Conservation (phyloP, 495 filamentous ascomycete genomes). For the Aspergillus baeticus region DNA sequence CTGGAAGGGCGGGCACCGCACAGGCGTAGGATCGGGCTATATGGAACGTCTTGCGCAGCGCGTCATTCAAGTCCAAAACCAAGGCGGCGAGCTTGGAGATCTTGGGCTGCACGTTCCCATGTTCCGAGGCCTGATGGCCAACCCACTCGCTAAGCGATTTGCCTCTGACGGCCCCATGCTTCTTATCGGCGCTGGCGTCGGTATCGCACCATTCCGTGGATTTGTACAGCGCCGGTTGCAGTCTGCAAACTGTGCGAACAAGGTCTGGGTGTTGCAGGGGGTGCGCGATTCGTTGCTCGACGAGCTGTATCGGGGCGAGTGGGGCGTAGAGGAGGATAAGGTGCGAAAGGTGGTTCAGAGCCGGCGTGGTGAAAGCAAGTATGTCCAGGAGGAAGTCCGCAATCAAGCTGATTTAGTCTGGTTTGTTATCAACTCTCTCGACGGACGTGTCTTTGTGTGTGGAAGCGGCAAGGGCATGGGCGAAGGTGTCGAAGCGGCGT, state of each 20-base stretch:
- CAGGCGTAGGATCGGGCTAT: slow-evolving; percentile 78
- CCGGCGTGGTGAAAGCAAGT: slow-evolving; percentile 70
- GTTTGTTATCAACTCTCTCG: slow-evolving; percentile 90
- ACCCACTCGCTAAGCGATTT: slow-evolving; percentile 88
- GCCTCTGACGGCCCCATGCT: slow-evolving; percentile 93
- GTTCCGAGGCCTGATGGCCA: slow-evolving; percentile 99
- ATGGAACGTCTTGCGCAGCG: slow-evolving; percentile 75
- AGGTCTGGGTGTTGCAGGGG: slow-evolving; percentile 99
- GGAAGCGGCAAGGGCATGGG: slow-evolving; percentile 95
- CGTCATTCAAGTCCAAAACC: slow-evolving; percentile 62
- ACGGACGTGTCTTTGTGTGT: slow-evolving; percentile 94
- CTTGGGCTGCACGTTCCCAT: slow-evolving; percentile 79
- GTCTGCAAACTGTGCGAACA: slow-evolving; percentile 97
- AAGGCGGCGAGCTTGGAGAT: slow-evolving; percentile 48
- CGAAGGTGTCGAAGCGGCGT: slow-evolving; percentile 84
- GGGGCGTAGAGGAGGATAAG: slow-evolving; percentile 89
- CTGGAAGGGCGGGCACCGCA: slow-evolving; percentile 67
- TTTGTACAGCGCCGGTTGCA: slow-evolving; percentile 94
- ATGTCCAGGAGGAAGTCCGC: slow-evolving; percentile 84
- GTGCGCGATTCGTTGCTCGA: slow-evolving; percentile 88
- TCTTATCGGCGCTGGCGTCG: slow-evolving; percentile 92
- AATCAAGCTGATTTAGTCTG: slow-evolving; percentile 93
- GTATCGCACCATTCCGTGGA: slow-evolving; percentile 93
- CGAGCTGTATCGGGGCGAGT: slow-evolving; percentile 93
- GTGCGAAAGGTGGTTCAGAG: slow-evolving; percentile 93